Evolutionary conservation across 805 yeast genomes (phyloP).

Genomic region (Suhomyces kilbournensis): DNA sequence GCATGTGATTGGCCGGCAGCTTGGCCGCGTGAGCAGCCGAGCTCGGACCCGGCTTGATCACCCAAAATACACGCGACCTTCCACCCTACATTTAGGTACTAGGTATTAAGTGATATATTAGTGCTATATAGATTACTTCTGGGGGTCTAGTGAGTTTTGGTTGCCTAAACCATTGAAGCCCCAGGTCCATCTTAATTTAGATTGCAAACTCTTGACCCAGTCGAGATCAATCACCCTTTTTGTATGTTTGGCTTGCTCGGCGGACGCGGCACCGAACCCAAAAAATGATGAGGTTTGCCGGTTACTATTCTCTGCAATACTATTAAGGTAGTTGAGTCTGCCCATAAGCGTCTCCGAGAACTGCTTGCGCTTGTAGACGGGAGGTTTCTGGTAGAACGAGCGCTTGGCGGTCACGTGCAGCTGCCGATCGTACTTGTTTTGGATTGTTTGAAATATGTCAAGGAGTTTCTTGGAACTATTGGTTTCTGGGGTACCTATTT

Average conservation of each 20-base stretch:
- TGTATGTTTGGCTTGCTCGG: background rate
- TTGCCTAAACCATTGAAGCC: slow-evolving; percentile 4
- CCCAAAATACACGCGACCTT: no score
- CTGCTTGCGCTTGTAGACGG: slow-evolving; percentile 11
- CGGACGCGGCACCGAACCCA: slow-evolving; percentile 1
- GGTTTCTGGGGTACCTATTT: slow-evolving; percentile 7
- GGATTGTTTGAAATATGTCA: slow-evolving; percentile 18
- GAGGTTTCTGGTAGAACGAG: slow-evolving; percentile 11
- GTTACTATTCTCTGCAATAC: slow-evolving; percentile 12
- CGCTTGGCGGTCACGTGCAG: slow-evolving; percentile 4
- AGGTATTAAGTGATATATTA: no score
- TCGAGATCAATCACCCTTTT: slow-evolving; percentile 10
- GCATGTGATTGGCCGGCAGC: background rate
- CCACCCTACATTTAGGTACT: no score
- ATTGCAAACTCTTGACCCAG: slow-evolving; percentile 12
- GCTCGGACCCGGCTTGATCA: background rate
- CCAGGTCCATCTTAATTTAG: slow-evolving; percentile 11
- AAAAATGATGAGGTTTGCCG: slow-evolving; percentile 4
- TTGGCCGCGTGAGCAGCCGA: background rate
- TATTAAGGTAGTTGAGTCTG: slow-evolving; percentile 18
- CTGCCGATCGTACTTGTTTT: slow-evolving; percentile 16
- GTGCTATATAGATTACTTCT: no score
- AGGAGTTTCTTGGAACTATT: slow-evolving; percentile 10
- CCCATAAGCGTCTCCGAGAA: slow-evolving; percentile 20
- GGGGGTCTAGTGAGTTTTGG: slow-evolving; percentile 4